Evolutionary conservation across 2,329 filamentous ascomycete genomes (phyloP).

Genomic region (Pyricularia pennisetigena): DNA sequence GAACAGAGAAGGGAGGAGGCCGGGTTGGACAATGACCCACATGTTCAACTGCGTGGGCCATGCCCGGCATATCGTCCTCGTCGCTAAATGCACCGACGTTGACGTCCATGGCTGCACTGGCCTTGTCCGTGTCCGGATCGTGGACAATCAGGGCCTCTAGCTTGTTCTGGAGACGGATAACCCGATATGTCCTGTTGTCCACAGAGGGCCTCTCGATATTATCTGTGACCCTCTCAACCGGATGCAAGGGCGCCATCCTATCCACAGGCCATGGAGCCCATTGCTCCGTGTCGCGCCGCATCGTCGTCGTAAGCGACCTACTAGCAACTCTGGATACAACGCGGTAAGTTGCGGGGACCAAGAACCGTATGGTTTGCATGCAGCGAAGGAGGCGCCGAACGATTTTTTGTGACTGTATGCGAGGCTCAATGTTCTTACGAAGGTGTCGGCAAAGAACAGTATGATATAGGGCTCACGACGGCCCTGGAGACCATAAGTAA

Average conservation of each 20-base stretch:
- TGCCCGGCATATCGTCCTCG: constrained; percentile 79
- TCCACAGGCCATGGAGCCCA: neutral
- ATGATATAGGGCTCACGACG: neutral
- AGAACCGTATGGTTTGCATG: neutral
- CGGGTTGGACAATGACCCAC: constrained; percentile 24
- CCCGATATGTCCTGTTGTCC: constrained; percentile 79
- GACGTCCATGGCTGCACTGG: constrained; percentile 88
- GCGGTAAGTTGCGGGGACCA: neutral
- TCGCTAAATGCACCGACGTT: constrained; percentile 96
- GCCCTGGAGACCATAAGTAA: neutral
- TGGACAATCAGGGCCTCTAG: constrained; percentile 89
- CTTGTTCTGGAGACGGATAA: constrained; percentile 75
- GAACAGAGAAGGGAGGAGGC: neutral
- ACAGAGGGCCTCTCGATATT: constrained; percentile 71
- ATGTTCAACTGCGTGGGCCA: constrained; percentile 95
- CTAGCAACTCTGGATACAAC: constrained; percentile 1
- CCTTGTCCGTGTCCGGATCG: constrained; percentile 92
- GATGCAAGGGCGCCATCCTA: constrained; percentile 3
- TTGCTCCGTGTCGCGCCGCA: neutral
- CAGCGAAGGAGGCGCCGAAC: neutral
- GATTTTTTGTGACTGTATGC: neutral
- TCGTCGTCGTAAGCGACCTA: neutral
- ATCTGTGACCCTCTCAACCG: constrained; percentile 48
- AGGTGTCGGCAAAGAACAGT: neutral
- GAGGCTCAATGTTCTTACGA: neutral